Conservation (phyloP, 805 yeast genomes). For the Candida ascalaphidarum region DNA sequence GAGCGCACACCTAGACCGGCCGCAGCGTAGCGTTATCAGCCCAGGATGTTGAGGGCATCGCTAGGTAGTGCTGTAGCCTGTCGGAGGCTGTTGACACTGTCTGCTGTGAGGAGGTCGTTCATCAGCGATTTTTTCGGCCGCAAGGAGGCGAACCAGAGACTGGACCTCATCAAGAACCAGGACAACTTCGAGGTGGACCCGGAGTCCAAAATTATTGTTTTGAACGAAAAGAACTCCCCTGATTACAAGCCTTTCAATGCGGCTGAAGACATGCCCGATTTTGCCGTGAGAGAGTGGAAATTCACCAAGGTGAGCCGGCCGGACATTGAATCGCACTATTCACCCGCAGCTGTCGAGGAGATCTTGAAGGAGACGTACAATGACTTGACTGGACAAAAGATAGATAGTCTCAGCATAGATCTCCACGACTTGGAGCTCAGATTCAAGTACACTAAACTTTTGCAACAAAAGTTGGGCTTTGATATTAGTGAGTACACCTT, state of each 20-base stretch:
- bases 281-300: constrained; percentile 30
- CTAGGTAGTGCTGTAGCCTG: too few species aligned
- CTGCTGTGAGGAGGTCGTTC: constrained; percentile 15
- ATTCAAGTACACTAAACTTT: constrained; percentile 39
- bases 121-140: constrained; percentile 26
- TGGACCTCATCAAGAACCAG: constrained; percentile 29
- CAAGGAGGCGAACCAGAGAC: constrained; percentile 21
- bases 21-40: too few species aligned
- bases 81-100: too few species aligned
- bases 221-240: constrained; percentile 29
- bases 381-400: constrained; percentile 9
- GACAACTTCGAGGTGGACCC: constrained; percentile 26
- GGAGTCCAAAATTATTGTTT: constrained; percentile 23
- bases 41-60: too few species aligned
- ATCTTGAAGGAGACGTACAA: constrained; percentile 18
- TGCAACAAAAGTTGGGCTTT: constrained; percentile 42
- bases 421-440: constrained; percentile 39
- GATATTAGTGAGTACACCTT: constrained; percentile 46
- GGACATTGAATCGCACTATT: constrained; percentile 21
- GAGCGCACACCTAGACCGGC: too few species aligned
- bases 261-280: constrained; percentile 24
- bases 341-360: constrained; percentile 13
- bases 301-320: constrained; percentile 10
- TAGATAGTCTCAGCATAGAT: constrained; percentile 7
- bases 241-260: constrained; percentile 14